A percentile compares a stretch with the other conserved stretches of the same genome.
Conservation (phyloP, 2,329 filamentous ascomycete genomes). For the Aspergillus quadrilineatus region DNA sequence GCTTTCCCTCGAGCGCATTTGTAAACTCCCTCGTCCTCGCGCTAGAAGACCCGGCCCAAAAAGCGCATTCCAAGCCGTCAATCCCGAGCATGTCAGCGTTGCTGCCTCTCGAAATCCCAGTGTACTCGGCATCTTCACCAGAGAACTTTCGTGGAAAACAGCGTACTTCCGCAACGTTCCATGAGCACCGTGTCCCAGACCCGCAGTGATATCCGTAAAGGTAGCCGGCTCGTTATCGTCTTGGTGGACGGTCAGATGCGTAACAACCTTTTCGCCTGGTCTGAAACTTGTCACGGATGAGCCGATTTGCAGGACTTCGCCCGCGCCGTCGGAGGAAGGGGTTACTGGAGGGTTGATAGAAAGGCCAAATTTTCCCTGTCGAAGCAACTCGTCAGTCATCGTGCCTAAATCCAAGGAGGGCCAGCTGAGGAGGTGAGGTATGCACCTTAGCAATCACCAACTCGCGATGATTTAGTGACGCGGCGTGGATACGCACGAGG, state of each 20-base stretch:
- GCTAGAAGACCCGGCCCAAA: constrained; percentile 42
- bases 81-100: constrained; percentile 49
- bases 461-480: constrained; percentile 45
- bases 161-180: constrained; percentile 51
- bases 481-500: constrained; percentile 57
- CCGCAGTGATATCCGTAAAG: constrained; percentile 34
- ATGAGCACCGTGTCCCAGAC: constrained; percentile 49
- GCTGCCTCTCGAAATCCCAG: constrained; percentile 49
- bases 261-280: constrained; percentile 53
- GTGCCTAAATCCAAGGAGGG: background rate
- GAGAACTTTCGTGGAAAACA: constrained; percentile 49
- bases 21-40: constrained; percentile 23
- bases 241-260: constrained; percentile 50
- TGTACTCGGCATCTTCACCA: constrained; percentile 49
- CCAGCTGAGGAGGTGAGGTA: constrained; percentile 30
- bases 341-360: constrained; percentile 44
- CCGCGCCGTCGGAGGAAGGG: constrained; percentile 43
- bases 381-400: background rate
- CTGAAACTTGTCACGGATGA: constrained; percentile 52
- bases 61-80: constrained; percentile 55
- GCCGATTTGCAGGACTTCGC: constrained; percentile 47
- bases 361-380: constrained; percentile 48
- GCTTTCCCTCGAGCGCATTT: constrained; percentile 35
- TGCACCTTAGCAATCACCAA: constrained; percentile 34
- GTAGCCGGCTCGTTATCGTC: constrained; percentile 48